Evolutionary conservation across 164 flowering plant genomes (phyloP).

Genomic region (Macadamia tetraphylla): DNA sequence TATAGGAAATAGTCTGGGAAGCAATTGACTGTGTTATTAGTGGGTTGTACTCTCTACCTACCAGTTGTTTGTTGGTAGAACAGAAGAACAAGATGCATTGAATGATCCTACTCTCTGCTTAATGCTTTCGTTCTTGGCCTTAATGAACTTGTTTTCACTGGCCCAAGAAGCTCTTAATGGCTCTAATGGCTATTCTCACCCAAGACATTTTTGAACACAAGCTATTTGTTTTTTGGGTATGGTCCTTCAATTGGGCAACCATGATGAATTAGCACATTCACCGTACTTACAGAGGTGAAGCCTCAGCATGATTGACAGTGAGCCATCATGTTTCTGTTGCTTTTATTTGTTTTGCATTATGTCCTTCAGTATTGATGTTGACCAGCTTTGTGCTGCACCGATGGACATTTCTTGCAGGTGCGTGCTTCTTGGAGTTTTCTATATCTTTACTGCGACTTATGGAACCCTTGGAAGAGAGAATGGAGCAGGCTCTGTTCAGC

Average conservation of each 20-base stretch:
- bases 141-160: no score
- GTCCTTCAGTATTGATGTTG: background rate
- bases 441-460: slow-evolving; percentile 57
- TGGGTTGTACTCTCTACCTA: background rate
- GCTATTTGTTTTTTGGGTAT: no score
- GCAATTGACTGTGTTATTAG: no score
- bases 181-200: no score
- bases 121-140: no score
- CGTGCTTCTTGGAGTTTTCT: slow-evolving; percentile 60
- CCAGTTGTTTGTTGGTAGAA: background rate
- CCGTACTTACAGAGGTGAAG: no score
- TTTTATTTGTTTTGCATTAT: background rate
- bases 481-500: slow-evolving; percentile 93
- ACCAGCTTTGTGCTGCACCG: background rate
- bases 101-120: background rate
- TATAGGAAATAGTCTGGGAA: background rate
- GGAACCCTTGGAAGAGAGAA: slow-evolving; percentile 85
- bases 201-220: no score
- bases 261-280: no score
- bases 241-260: no score
- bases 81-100: background rate
- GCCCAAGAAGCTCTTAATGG: no score
- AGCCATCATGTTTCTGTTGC: no score
- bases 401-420: slow-evolving; percentile 30
- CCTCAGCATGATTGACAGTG: no score